These are phyloP conservation scores for Teunomyces gatunensis DNA, from an alignment of 805 yeast species.

Conservation along the genomic window DNA sequence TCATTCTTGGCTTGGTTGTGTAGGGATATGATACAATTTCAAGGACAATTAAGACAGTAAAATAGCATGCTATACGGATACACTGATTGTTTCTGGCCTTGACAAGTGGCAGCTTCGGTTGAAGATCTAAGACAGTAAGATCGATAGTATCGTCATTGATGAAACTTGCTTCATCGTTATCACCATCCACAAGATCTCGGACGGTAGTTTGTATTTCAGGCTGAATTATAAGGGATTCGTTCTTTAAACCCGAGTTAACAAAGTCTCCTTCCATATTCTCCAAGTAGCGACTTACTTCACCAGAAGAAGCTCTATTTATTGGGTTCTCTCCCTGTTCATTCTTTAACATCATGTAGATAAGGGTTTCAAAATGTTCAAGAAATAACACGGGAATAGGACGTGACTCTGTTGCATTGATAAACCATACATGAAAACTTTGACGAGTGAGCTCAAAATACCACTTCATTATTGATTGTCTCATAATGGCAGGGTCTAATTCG, in stretches of 20 bases:
- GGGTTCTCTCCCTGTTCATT: constrained; percentile 15
- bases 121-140: not conserved
- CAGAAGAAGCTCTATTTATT: constrained; percentile 7
- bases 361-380: constrained; percentile 14
- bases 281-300: constrained; percentile 19
- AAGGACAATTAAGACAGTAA: not conserved
- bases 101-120: not conserved
- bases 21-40: not conserved
- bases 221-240: not conserved
- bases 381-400: not conserved
- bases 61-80: not conserved
- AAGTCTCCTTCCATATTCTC: constrained; percentile 17
- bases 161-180: not conserved
- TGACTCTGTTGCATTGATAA: constrained; percentile 7
- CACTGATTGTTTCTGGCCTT: not conserved
- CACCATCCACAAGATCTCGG: not conserved
- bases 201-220: not conserved
- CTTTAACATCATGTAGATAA: constrained; percentile 32
- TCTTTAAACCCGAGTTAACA: not conserved
- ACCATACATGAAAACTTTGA: constrained; percentile 26
- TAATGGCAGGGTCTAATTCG: constrained; percentile 28
- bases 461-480: constrained; percentile 22
- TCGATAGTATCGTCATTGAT: not conserved
- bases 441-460: constrained; percentile 29
- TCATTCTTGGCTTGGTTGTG: not conserved